Conservation (phyloP, 306 rosid species). For the Quercus glauca region DNA sequence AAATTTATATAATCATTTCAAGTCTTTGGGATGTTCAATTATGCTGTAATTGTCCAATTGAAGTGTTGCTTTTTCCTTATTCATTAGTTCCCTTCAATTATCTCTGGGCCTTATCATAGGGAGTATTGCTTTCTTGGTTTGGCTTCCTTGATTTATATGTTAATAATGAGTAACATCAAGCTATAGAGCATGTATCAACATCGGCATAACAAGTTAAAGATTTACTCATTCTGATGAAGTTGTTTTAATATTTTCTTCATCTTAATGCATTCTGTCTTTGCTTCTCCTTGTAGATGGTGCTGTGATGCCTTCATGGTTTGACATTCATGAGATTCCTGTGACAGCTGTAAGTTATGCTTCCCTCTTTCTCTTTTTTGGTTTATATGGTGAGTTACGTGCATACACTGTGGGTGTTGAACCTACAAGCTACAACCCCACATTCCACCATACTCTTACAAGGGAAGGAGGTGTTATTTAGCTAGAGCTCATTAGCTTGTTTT, state of each 20-base stretch:
- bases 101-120: background rate
- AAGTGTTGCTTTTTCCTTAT: background rate
- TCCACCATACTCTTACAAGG: too few species aligned
- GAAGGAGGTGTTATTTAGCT: too few species aligned
- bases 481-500: background rate
- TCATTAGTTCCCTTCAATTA: background rate
- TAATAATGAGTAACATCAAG: background rate
- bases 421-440: too few species aligned
- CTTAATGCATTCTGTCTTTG: conserved; percentile 4
- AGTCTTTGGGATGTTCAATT: background rate
- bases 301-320: conserved; percentile 92
- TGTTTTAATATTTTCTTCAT: background rate
- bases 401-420: background rate
- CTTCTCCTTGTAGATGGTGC: conserved; percentile 58
- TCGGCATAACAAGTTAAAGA: background rate
- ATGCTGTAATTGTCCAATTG: background rate
- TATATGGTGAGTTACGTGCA: background rate
- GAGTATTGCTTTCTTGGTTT: background rate
- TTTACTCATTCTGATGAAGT: background rate
- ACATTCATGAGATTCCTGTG: conserved; percentile 73
- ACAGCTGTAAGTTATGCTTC: conserved; percentile 56
- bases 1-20: background rate
- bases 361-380: background rate
- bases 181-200: background rate
- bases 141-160: background rate